These are phyloP conservation scores for Gynostemma pentaphyllum DNA, from an alignment of 306 rosid genomes.

Conservation along the genomic window DNA sequence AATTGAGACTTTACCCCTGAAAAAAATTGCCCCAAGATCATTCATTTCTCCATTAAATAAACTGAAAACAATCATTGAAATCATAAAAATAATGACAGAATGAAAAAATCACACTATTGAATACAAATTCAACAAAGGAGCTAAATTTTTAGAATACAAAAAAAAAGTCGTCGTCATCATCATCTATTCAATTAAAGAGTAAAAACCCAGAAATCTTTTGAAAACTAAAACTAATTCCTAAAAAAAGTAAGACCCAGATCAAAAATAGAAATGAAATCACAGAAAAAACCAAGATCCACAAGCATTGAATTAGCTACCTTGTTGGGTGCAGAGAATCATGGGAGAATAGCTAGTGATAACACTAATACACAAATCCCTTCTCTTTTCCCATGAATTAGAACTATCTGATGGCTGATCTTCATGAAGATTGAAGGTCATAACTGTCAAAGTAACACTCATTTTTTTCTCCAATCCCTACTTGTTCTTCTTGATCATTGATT, in stretches of 20 bases:
- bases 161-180: too few species aligned
- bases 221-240: not conserved
- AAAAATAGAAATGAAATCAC: slow-evolving; percentile 23
- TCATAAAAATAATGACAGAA: not conserved
- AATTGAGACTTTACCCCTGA: slow-evolving; percentile 73
- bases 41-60: not conserved
- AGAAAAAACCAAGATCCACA: slow-evolving; percentile 23
- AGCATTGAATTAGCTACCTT: slow-evolving; percentile 31
- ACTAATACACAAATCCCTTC: slow-evolving; percentile 78
- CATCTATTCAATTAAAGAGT: not conserved
- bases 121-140: not conserved
- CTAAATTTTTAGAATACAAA: not conserved
- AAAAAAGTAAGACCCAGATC: slow-evolving; percentile 19
- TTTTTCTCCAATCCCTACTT: slow-evolving; percentile 10
- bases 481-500: not conserved
- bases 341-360: slow-evolving; percentile 81
- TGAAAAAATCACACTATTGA: not conserved
- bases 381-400: slow-evolving; percentile 92
- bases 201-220: not conserved
- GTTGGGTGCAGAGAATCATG: slow-evolving; percentile 82
- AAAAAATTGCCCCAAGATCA: not conserved
- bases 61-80: slow-evolving; percentile 5
- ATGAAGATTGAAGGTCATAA: slow-evolving; percentile 93
- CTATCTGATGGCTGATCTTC: slow-evolving; percentile 77
- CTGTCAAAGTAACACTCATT: slow-evolving; percentile 87